Evolutionary conservation across 257 asterid species (phyloP), one percentile per base, ranked within the genome.

Genomic region (Solanum etuberosum): DNA sequence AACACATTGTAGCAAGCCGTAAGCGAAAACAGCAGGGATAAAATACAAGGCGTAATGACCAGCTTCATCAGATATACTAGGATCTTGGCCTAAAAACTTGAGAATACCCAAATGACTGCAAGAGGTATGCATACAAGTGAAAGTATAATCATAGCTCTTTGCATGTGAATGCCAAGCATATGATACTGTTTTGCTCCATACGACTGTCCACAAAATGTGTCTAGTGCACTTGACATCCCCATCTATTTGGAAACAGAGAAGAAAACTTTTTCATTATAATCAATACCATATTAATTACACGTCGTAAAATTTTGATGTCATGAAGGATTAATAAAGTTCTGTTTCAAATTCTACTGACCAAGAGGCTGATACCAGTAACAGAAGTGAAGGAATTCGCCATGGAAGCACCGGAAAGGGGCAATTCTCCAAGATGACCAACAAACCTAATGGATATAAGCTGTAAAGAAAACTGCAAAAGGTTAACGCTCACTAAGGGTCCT

Each of bases 161-260:
- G 98, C 95, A 91, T 90, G 83, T 94, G 96, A 48, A 96, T 93
- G 15, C 98, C 99, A 0, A 96, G 90, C 97, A 95, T 92, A 72
- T 91, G 98, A 83, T 94, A 93, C 84, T 95, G 97, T 91, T 92
- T 94, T 34, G 98, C 99, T 89, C 98, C 98, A 83, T 91, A 92
- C 2, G 96, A 91, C 83, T 96, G 99, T 3, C 98, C 99, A 40
- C 97, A 96, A 23, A 95, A 87, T 5, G 99, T 95, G 90, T 96
- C 98, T 54, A 96, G 83, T 54, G 98, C 99, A 90, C 99, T 95
- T 12, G 96, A 89, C 98, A 96, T 91, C 29, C 99, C 99, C 94
- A 91, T 91, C 99, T 96, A 83, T 25, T 83, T 51, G 51, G 16
- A 9, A 81, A 77, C 7, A 31, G 42, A 20, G 43, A 18, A 90